Evolutionary conservation across 2,329 filamentous ascomycete genomes (phyloP).

Genomic region (Arthrobotrys entomopaga): DNA sequence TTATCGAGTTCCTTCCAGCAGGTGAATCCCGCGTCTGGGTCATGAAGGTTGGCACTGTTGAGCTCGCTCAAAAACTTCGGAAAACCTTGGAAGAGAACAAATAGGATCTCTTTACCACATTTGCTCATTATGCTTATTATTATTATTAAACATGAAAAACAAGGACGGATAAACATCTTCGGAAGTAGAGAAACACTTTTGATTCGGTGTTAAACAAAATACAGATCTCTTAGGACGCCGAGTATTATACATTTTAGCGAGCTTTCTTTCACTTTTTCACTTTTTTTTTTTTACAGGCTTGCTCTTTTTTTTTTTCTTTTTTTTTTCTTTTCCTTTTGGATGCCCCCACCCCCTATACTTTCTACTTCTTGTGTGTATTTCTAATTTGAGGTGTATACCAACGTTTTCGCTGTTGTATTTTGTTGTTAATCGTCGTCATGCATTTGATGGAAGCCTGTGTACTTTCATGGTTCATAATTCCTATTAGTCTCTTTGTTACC

Average conservation of each 20-base stretch:
- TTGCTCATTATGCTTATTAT: neutral
- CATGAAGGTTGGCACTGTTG: conserved; percentile 56
- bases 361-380: conserved; percentile 11
- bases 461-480: neutral
- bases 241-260: conserved; percentile 24
- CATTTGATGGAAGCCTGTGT: conserved; percentile 1
- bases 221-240: neutral
- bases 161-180: neutral
- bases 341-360: neutral
- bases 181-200: neutral
- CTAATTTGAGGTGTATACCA: conserved; percentile 11
- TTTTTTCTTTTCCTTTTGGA: conserved; percentile 9
- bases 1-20: conserved; percentile 56
- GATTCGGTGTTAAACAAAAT: neutral
- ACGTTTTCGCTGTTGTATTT: conserved; percentile 1
- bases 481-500: neutral
- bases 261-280: conserved; percentile 1
- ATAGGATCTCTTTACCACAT: conserved; percentile 12
- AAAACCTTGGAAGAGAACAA: conserved; percentile 57
- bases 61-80: conserved; percentile 55
- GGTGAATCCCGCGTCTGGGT: conserved; percentile 55
- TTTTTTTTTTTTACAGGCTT: conserved; percentile 1
- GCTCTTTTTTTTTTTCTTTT: conserved; percentile 6
- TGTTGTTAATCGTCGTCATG: neutral
- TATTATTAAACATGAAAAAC: neutral